Conservation (phyloP, 2,329 filamentous ascomycete genomes). For the Neopestalotiopsis sp. region DNA sequence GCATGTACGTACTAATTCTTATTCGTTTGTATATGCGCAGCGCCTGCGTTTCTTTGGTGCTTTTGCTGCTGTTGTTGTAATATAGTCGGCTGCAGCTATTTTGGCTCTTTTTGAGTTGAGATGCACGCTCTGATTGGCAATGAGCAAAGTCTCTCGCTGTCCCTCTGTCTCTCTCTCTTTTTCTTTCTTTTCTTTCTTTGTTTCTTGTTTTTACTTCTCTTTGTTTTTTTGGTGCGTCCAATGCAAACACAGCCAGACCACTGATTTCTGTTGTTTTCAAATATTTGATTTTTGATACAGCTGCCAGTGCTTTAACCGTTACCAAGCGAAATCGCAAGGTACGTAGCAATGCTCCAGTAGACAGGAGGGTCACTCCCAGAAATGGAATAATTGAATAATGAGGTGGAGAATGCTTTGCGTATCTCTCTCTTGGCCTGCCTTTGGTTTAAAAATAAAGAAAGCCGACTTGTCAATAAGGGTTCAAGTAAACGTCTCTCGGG, state of each 20-base stretch:
- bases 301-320: neutral
- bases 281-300: neutral
- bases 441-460: neutral
- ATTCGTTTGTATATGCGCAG: neutral
- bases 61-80: neutral
- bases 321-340: neutral
- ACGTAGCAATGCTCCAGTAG: slow-evolving; percentile 14
- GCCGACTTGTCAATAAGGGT: slow-evolving; percentile 9
- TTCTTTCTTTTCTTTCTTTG: neutral
- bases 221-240: neutral
- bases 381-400: slow-evolving; percentile 24
- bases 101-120: slow-evolving; percentile 1
- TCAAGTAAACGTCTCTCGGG: slow-evolving; percentile 12
- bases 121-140: neutral
- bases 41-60: neutral
- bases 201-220: neutral
- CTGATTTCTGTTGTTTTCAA: neutral
- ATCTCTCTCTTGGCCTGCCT: neutral
- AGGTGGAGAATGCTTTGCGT: slow-evolving; percentile 28
- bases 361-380: slow-evolving; percentile 18
- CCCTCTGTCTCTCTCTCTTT: neutral
- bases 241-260: neutral
- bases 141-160: neutral
- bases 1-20: neutral
- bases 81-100: slow-evolving; percentile 15